Evolutionary conservation across 2,329 filamentous ascomycete species (phyloP), one percentile per base, ranked within the genome.

Genomic region (Aspergillus thermomutatus): DNA sequence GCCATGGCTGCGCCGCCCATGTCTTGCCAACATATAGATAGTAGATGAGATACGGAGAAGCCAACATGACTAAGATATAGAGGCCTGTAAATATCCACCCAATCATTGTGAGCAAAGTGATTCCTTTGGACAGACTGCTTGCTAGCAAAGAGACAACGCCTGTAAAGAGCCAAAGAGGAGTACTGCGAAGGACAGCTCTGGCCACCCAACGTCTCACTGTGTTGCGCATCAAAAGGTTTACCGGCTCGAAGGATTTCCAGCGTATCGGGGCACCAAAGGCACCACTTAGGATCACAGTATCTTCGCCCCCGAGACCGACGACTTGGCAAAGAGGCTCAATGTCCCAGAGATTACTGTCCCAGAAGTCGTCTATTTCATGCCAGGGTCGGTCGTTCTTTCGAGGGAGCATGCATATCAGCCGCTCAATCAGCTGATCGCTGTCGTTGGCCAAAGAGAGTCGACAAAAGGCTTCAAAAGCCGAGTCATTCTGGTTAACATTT

Each of bases 391-490:
- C 60, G 3, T 63, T 65, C 3, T 58, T 51, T 31, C 61, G 61
- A 1, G 78, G 76, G 0, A 77, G 62, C 1, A 79, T 66, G 61
- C 77, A 80, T 10, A 80, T 72, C 14, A 81, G 64, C 2, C 78
- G 74, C 58, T 78, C 79, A 1, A 82, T 71, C 2, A 81, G 71
- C 19, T 67, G 65, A 37, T 80, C 73, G 58, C 73, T 77, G 41
- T 78, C 77, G 46, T 80, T 80, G 9, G 75, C 73, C 0, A 81
- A 66, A 11, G 76, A 80, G 4, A 81, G 71, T 34, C 76, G 69
- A 4, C 78, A 76, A 53, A 81, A 81, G 0, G 78, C 79, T 58
- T 80, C 74, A 55, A 82, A 80, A 0, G 68, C 74, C 3, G 74
- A 69, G 56, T 81, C 79, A 0, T 61, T 67, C 1, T 64, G 63